Evolutionary conservation across 83 land plant genomes (phyloP), one percentile per base, ranked within the genome.

Genomic region (Picea abies): DNA sequence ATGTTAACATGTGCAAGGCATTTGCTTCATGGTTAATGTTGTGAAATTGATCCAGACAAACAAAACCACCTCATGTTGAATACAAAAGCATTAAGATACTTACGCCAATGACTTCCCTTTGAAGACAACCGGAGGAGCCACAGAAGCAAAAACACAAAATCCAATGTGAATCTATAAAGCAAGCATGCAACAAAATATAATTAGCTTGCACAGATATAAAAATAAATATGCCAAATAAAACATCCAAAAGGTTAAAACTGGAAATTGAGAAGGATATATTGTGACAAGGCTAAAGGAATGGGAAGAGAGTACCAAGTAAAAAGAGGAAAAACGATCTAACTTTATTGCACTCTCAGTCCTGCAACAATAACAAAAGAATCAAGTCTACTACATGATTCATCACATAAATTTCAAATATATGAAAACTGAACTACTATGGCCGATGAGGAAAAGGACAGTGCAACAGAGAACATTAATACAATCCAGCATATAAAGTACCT

Each of bases 61-160:
- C 12, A 52, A 52, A 52, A 52, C 56, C 56, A 52, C 12, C 56
- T 52, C 12, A 9, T 26, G 29, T 73, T 73, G 26, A 73, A 73
- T 60, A 37, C 26, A 62, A 60, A 68, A 41, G 14, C 15, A 44
- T 5, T 10, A 65, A 22, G 9, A 39, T n/a, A 86, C 98, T 91
- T 88, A 96, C 98, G 97, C 86, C 23, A 96, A 85, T 37, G 98
- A 94, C 69, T 93, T 91, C 63, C 98, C 98, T 83, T 88, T 90
- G 88, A 96, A 96, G 78, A 91, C 79, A 66, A 96, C 85, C 19
- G 98, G 98, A 90, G 98, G 98, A 80, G 98, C 98, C 76, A 96
- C 92, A 15, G 93, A 90, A 77, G 95, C 90, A 80, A 92, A 89
- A 75, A 93, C 82, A 84, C 86, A 83, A 83, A 96, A 96, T 37